Evolutionary conservation across 305 asterid species (phyloP), one percentile per base, ranked within the genome.

Genomic region (Striga hermonthica): DNA sequence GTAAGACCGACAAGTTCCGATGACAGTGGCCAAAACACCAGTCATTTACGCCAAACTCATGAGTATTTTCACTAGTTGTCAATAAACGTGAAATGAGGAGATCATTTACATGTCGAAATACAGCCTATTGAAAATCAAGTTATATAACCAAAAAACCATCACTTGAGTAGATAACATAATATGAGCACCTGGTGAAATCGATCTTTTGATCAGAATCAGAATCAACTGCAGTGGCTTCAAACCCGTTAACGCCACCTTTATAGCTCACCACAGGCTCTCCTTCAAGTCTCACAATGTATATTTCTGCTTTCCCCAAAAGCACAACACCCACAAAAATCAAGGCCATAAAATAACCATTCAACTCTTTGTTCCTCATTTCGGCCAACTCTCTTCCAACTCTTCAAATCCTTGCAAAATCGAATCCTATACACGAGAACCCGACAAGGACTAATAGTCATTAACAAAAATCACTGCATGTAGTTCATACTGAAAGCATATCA

Each of bases 201-300:
- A 90, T 73, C 80, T 84, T 80, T 79, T 84, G 93, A 72, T 86
- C 96, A 35, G 95, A 85, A 77, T 88, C 95, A 47, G 87, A 79
- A 60, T 90, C 99, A 5, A 82, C 82, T 37, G 99, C 98, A 77
- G 98, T 94, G 54, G 97, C 98, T 77, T 90, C 99, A 69, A 85
- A 94, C 52, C 99, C 99, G 72, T 70, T 58, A 69, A 85, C 80
- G 54, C 95, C 99, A 16, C 99, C 99, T 66, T 61, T 76, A 63
- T 94, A 94, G 76, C 95, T 91, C 70, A 88, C 77, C 57, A 94
- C 96, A 34, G 99, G 98, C 80, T 94, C 99, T 48, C 96, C 99
- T 77, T 94, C 96, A 66, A 94, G 59, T 5, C 83, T 90, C 57
- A 88, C 96, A 12, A 90, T 88, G 77, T 85, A 94, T 57, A 94